Evolutionary conservation across 2,329 filamentous ascomycete genomes (phyloP), one percentile per base, ranked within the genome.

Genomic region (Plenodomus tracheiphilus): DNA sequence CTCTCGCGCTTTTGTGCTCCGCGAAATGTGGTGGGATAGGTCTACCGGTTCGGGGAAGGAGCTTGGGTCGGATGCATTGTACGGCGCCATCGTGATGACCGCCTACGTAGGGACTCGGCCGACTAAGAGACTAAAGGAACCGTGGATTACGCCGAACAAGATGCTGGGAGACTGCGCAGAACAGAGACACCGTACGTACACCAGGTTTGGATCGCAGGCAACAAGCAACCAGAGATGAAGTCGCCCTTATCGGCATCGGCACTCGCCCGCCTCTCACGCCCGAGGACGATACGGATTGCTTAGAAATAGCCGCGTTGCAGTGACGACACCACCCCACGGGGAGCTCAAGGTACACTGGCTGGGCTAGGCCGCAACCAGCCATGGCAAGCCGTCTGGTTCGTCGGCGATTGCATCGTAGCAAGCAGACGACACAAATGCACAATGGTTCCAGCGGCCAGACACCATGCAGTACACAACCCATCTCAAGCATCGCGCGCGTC

Each of bases 21-120:
- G 78, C 1, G 89, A 92, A 60, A 86, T 87, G 68, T 92, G 87
- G 69, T 96, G 89, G 59, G 85, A 87, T 52, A 96, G 78, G 70
- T 96, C 88, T 58, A 85, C 76, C 5, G 92, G 90, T 48, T 70
- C 67, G 41, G 75, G 69, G 22, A 77, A 64, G 43, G 56, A 63
- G 38, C 42, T 53, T 35, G 64, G 62, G 47, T 69, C 60, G 19
- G 54, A 52, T 21, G 56, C 56, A 15, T 32, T 32, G 39, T 58
- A 59, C 42, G 47, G 58, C 15, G 62, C 56, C 66, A 69, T 69
- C 37, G 51, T 41, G 42, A 17, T 16, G 6, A 18, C 34, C 5
- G n/a, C 6, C 6, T 36, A 36, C 34, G n/a, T n/a, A 13, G 4
- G 22, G 22, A 10, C 10, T 10, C 22, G 22, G 22, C 22, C 22